phyloP scores from a whole-genome alignment of 2,329 filamentous ascomycete genomes.

The Fusarium albosuccineum region DNA sequence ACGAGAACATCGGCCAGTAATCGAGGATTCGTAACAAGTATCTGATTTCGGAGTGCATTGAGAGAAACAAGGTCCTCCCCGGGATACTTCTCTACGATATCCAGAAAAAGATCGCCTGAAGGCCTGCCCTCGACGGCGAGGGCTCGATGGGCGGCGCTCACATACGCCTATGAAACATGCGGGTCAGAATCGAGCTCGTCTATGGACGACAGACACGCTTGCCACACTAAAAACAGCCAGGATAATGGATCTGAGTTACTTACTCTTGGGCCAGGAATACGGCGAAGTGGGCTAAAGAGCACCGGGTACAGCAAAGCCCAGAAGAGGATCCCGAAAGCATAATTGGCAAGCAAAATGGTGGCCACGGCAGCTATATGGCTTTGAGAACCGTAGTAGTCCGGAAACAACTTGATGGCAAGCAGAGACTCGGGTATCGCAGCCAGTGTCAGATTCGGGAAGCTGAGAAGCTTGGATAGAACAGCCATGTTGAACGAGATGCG shows the following conservation, averaged over 20 bases:
- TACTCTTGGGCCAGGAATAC: constrained; percentile 41
- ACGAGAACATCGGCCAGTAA: constrained; percentile 46
- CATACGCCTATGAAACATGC: constrained; percentile 11
- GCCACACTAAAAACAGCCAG: background rate
- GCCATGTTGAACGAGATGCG: constrained; percentile 23
- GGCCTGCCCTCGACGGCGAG: constrained; percentile 40
- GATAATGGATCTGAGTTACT: background rate
- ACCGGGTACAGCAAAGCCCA: constrained; percentile 38
- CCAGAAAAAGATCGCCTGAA: constrained; percentile 43
- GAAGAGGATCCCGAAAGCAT: constrained; percentile 36
- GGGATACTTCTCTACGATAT: constrained; percentile 43
- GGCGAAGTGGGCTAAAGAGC: constrained; percentile 40
- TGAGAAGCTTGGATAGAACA: constrained; percentile 26
- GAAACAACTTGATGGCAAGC: constrained; percentile 46
- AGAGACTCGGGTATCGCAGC: constrained; percentile 44
- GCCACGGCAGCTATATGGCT: constrained; percentile 30
- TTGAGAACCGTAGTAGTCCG: constrained; percentile 30
- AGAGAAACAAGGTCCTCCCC: constrained; percentile 41
- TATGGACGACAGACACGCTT: background rate
- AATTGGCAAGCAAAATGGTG: constrained; percentile 32
- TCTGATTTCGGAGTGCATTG: constrained; percentile 29
- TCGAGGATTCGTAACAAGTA: constrained; percentile 41
- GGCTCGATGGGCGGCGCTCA: constrained; percentile 36
- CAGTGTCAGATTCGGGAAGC: constrained; percentile 32
- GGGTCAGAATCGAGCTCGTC: background rate